These are phyloP conservation scores for Carallia pectinifolia DNA, from an alignment of 345 rosid species.

Conservation along the genomic window DNA sequence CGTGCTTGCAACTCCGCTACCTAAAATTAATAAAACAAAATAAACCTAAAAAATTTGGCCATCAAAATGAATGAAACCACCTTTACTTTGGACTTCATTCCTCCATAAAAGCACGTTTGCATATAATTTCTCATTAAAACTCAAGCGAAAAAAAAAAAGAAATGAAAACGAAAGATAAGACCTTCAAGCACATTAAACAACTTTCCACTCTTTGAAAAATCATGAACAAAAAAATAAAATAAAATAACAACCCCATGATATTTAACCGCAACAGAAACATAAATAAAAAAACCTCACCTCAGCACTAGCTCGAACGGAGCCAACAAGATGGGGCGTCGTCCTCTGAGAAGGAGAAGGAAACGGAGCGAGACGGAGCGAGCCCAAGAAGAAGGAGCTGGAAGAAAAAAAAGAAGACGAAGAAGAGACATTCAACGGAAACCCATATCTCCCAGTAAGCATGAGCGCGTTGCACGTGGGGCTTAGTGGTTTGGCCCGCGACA, in stretches of 20 bases:
- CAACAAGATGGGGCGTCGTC: conserved; percentile 28
- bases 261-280: too few species aligned
- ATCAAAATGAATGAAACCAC: too few species aligned
- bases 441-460: conserved; percentile 21
- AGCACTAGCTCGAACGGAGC: conserved; percentile 56
- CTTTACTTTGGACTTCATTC: too few species aligned
- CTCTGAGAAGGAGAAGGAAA: conserved; percentile 31
- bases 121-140: too few species aligned
- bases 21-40: conserved; percentile 31
- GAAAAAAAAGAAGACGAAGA: too few species aligned
- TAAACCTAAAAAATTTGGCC: not conserved
- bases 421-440: conserved; percentile 31
- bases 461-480: conserved; percentile 31
- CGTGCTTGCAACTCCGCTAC: conserved; percentile 57
- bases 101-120: too few species aligned
- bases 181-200: too few species aligned
- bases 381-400: conserved; percentile 32
- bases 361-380: conserved; percentile 36
- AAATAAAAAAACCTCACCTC: conserved; percentile 46
- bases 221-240: too few species aligned
- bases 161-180: too few species aligned
- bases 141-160: too few species aligned
- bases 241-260: too few species aligned
- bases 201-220: too few species aligned
- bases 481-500: conserved; percentile 25